Conservation (phyloP, 768 basidiomycete genomes). For the Russula virescens region DNA sequence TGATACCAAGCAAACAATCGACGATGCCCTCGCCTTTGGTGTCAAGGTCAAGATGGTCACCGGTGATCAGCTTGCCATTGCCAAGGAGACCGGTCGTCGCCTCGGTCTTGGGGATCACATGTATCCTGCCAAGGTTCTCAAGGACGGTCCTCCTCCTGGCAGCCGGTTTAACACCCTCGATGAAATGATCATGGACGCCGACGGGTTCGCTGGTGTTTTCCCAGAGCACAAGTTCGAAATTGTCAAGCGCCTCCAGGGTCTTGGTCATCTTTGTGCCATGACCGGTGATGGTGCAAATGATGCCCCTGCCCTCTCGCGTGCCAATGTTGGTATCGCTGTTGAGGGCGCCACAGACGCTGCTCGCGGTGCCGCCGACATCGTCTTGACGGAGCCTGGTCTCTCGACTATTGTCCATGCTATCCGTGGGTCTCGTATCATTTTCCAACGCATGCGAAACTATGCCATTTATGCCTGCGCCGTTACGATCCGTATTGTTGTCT, state of each 20-base stretch:
- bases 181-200: constrained; percentile 99
- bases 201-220: constrained; percentile 99
- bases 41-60: constrained; percentile 99
- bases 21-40: constrained; percentile 92
- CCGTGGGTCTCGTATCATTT: constrained; percentile 96
- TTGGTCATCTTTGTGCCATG: constrained; percentile 96
- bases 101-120: constrained; percentile 98
- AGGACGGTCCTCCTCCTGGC: constrained; percentile 88
- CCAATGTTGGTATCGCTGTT: constrained; percentile 99
- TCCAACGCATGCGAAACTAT: constrained; percentile 99
- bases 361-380: constrained; percentile 97
- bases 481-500: constrained; percentile 98
- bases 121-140: constrained; percentile 99
- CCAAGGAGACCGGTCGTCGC: constrained; percentile 98
- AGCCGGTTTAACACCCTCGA: constrained; percentile 80
- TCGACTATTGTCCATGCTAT: constrained; percentile 99
- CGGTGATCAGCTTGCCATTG: constrained; percentile 99
- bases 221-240: constrained; percentile 99
- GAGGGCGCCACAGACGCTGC: constrained; percentile 99
- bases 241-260: constrained; percentile 94
- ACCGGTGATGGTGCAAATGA: constrained; percentile 99
- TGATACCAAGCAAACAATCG: constrained; percentile 98
- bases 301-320: constrained; percentile 94
- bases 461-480: constrained; percentile 94
- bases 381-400: constrained; percentile 95